Base-by-base conservation (phyloP, 2,329 filamentous ascomycete species). In the Colletotrichum filicis region DNA sequence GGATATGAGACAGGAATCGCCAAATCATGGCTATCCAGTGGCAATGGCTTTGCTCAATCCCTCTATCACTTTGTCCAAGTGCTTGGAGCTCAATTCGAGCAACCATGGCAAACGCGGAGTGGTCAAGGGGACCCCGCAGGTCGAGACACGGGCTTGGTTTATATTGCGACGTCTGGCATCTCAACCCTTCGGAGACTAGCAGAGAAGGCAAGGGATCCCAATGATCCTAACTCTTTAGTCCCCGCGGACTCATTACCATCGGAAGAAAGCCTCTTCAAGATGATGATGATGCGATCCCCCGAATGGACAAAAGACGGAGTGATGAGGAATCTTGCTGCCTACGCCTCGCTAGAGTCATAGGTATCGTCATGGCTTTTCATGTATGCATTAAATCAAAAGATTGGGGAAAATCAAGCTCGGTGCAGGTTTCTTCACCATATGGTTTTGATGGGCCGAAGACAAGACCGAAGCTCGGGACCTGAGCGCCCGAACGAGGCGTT, bases 1-100 rank as follows among this genome's bases (percentile, higher is more conserved):
- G 89, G 89, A 5, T 87, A 90, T n/a, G 95, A 97, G 76, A 89
- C 88, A 19, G 89, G 90, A 4, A 84, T 98, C 8, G 93, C 95
- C 4, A 90, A 91, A 68, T 87, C 90, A 0, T 98, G 97, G 95
- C 88, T 98, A 8, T 91, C 92, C 52, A 95, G 94, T 4, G 91
- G 93, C 55, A 95, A 97, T 77, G 94, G 94, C 0, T 97, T 98
- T 81, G 93, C 94, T 1, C 90, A 93, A 71, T 95, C 92, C 77
- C 87, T 98, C 8, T 90, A 96, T 69, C 89, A 92, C 26, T 87
- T 98, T 26, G 90, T 95, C 0, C 92, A 93, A 73, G 87, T 94
- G 5, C 86, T 98, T 3, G 93, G 92, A 74, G 87, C 87, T 7
- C 88, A 92, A 77, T 90, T 88, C 75, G 89, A 92, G 68, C 85